A percentile compares a stretch with the other conserved stretches of the same genome.
These are phyloP conservation scores for Epichloe bromicola DNA, from an alignment of 2,329 filamentous ascomycete species.

Conservation along the genomic window DNA sequence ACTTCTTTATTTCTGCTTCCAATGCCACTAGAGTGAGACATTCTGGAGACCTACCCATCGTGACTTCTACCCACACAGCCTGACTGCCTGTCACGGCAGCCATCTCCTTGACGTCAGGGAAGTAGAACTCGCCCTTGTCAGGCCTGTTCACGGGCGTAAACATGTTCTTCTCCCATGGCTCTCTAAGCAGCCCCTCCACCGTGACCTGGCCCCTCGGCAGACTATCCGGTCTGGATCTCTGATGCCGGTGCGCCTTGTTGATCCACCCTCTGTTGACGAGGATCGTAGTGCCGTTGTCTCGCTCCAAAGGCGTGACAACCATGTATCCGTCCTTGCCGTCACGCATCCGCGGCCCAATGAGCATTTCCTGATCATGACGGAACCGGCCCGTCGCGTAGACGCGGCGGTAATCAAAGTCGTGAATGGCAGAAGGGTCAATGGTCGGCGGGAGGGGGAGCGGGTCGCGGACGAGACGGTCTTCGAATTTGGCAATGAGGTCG, in stretches of 20 bases:
- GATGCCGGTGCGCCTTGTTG: constrained; percentile 55
- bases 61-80: constrained; percentile 89
- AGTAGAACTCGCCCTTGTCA: constrained; percentile 78
- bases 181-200: constrained; percentile 71
- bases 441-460: constrained; percentile 76
- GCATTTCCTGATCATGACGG: constrained; percentile 88
- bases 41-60: constrained; percentile 53
- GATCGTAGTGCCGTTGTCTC: constrained; percentile 54
- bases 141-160: constrained; percentile 89
- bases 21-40: too few species aligned
- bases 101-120: constrained; percentile 90
- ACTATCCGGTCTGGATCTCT: constrained; percentile 50
- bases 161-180: constrained; percentile 95
- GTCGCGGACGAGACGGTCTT: constrained; percentile 76
- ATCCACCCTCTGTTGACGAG: constrained; percentile 92
- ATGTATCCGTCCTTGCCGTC: constrained; percentile 86
- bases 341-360: constrained; percentile 78
- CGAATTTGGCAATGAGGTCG: constrained; percentile 77
- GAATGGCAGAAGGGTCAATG: constrained; percentile 67
- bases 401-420: constrained; percentile 84
- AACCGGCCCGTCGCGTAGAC: constrained; percentile 63
- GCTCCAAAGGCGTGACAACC: constrained; percentile 82
- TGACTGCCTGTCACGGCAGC: constrained; percentile 69
- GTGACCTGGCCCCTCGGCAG: constrained; percentile 59
- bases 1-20: too few species aligned